phyloP scores from a whole-genome alignment of 495 filamentous ascomycete genomes.

The Penicillium taxi region DNA sequence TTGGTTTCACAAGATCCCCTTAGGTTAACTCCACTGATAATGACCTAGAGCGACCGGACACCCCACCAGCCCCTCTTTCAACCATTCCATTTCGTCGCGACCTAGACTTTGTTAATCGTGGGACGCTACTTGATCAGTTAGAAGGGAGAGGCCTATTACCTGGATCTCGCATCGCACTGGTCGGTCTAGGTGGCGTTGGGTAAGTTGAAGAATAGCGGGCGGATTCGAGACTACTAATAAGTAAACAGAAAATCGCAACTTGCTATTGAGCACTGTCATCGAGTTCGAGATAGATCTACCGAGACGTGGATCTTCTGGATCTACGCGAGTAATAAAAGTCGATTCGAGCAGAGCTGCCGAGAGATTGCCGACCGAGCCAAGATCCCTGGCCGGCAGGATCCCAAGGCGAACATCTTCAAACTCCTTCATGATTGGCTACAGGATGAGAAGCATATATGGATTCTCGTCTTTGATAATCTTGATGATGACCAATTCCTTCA shows the following conservation, averaged over 20 bases:
- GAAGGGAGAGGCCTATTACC: conserved; percentile 15
- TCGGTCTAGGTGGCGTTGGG: conserved; percentile 29
- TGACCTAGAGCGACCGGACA: conserved; percentile 8
- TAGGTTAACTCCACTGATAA: neutral
- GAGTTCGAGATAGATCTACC: conserved; percentile 23
- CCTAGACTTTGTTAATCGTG: conserved; percentile 27
- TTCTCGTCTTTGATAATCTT: conserved; percentile 12
- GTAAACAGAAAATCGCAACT: conserved; percentile 30
- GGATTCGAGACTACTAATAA: conserved; percentile 3
- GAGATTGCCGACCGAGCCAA: conserved; percentile 32
- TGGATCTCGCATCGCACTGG: conserved; percentile 18
- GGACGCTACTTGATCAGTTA: conserved; percentile 18
- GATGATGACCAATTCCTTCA: conserved; percentile 21
- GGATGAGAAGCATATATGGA: conserved; percentile 19
- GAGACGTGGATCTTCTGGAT: conserved; percentile 47
- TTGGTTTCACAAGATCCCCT: neutral
- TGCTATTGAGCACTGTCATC: conserved; percentile 34
- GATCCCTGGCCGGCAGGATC: conserved; percentile 30
- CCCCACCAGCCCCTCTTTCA: conserved; percentile 11
- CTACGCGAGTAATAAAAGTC: conserved; percentile 28
- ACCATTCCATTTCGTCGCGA: conserved; percentile 27
- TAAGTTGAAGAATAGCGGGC: conserved; percentile 8
- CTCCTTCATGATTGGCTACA: conserved; percentile 34
- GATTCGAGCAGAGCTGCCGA: conserved; percentile 33
- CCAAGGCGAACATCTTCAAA: conserved; percentile 31